Base-by-base conservation (phyloP, 805 yeast species). In the Saccharomycopsis selenospora region DNA sequence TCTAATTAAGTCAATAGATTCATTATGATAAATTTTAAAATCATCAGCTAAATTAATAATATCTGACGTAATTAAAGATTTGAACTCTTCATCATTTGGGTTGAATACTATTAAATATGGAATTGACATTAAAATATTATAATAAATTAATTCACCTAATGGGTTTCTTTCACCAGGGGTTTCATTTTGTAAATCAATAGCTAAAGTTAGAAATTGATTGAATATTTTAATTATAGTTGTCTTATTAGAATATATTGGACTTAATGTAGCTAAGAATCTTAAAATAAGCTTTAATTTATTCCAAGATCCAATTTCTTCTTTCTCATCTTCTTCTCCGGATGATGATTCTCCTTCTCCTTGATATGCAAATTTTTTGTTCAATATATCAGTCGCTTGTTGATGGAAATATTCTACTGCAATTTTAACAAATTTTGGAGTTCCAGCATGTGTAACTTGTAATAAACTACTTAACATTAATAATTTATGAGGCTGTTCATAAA, bases 401-500 rank as follows among this genome's bases (percentile, higher is more conserved):
- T 83, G 89, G 55, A 87, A 72, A 64, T 67, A 83, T 54, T 83
- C 89, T 22, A 87, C 64, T 10, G 86, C 75, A 44, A 76, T 75
- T 55, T 79, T 77, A 45, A 95, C 91, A 40, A 86, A 80, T 33
- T 75, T 68, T 29, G 76, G 73, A 62, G 78, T 79, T 50, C 74
- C 73, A 22, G 83, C 70, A 65, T 84, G 82, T 42, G 86, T 79
- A 20, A 80, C 68, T 58, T 82, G 73, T 3, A 89, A 66, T 55
- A 88, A 69, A 6, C 81, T 78, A 24, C 88, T 75, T 49, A 91
- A 64, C n/a, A 81, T 75, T 11, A 82, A 78, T 51, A 83, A 76
- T 62, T 90, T 93, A 54, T 90, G 95, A 0, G 99, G 98, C 64
- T 91, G 96, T 64, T 93, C 98, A 47, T 75, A 73, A 23, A 89